Evolutionary conservation across 106 monocot genomes (phyloP), one percentile per base, ranked within the genome.

Genomic region (Phalaenopsis equestris): DNA sequence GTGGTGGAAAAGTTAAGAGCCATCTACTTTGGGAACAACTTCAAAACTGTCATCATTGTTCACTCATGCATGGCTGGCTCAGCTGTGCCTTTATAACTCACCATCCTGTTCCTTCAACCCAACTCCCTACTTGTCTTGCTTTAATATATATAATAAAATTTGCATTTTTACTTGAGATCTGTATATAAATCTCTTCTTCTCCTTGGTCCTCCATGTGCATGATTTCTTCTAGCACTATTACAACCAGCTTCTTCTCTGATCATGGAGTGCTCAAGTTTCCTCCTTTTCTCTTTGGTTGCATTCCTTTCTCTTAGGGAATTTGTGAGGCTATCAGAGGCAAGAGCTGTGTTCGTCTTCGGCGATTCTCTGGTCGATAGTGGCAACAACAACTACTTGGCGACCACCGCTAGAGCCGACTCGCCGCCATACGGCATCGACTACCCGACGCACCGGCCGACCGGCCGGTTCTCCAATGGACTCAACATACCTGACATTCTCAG

Each of bases 341-440:
- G 89, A 4, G 90, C 93, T 65, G 90, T 95, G 83, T 95, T 95
- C 79, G 87, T 95, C 10, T 95, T 95, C 47, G 95, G 95, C 7
- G 95, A 95, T 37, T 95, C 95, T 30, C 86, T 95, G 4, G 95
- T 95, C 0, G 95, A 95, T 79, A 93, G 89, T 57, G 95, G 95
- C 70, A 95, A 95, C 89, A 95, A 95, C 85, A 91, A 95, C 82
- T 95, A 83, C 80, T 75, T 95, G 58, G 84, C 46, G 19, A 93
- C 95, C 42, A 89, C 90, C 0, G 95, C 95, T 23, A 89, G 95
- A 0, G 95, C 95, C n/a, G 92, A 95, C 72, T 1, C 87, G 4
- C 84, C 83, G 1, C 95, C 95, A 17, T 95, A 95, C 72, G 95
- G 95, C 52, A 86, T 95, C 56, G 95, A 95, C 86, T 87, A 75